phyloP scores from a whole-genome alignment of 2,329 filamentous ascomycete genomes.

The Colletotrichum filicis region DNA sequence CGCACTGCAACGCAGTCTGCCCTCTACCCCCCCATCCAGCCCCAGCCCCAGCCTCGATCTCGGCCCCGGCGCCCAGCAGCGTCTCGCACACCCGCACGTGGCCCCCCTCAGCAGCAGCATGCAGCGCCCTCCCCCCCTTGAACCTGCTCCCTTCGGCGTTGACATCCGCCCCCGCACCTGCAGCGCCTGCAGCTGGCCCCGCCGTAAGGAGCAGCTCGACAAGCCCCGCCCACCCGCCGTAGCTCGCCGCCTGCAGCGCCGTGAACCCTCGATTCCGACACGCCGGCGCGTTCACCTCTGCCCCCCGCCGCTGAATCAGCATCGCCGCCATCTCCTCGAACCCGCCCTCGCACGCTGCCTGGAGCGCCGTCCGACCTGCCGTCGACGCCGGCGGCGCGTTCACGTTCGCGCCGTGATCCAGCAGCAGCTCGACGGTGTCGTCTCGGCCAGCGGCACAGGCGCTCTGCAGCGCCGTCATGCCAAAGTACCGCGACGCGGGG shows the following conservation, averaged over 20 bases:
- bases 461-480: conserved; percentile 51
- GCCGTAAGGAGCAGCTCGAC: conserved; percentile 36
- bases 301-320: conserved; percentile 32
- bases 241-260: conserved; percentile 45
- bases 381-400: conserved; percentile 40
- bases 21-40: conserved; percentile 32
- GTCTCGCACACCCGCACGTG: conserved; percentile 38
- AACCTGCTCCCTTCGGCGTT: conserved; percentile 38
- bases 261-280: conserved; percentile 41
- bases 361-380: conserved; percentile 38
- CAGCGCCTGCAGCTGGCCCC: too few relatives aligned
- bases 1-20: conserved; percentile 47
- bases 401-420: conserved; percentile 46
- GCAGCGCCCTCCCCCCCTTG: conserved; percentile 37
- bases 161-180: conserved; percentile 36
- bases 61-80: conserved; percentile 48
- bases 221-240: conserved; percentile 48
- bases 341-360: conserved; percentile 35
- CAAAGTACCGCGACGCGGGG: conserved; percentile 44
- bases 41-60: conserved; percentile 49
- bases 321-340: conserved; percentile 25
- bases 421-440: conserved; percentile 40
- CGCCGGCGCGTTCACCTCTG: conserved; percentile 36
- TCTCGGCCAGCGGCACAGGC: conserved; percentile 44
- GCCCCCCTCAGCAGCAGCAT: conserved; percentile 33